Conservation (phyloP, 192 early-diverging fungal species). For the Rhizophagus sp. region DNA sequence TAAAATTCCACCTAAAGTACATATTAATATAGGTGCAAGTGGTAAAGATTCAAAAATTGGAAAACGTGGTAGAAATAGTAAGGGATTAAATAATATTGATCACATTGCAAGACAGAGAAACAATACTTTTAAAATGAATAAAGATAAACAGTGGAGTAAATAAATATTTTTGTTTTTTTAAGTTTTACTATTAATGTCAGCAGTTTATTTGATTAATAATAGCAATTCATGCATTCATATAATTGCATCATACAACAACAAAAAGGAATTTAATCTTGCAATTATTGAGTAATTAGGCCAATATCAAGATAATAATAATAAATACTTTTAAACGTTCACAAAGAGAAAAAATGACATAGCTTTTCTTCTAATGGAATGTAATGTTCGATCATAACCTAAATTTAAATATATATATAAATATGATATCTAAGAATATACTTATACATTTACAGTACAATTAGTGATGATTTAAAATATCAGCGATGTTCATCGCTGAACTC, state of each 20-base stretch:
- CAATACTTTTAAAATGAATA: background rate
- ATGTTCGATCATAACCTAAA: too few species aligned
- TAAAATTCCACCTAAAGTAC: constrained; percentile 94
- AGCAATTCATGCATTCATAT: too few species aligned
- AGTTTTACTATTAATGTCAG: too few species aligned
- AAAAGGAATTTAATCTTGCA: background rate
- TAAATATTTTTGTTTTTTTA: background rate
- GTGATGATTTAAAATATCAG: too few species aligned
- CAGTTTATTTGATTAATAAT: too few species aligned
- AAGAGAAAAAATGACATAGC: too few species aligned
- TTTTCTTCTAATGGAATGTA: too few species aligned
- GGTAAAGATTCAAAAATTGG: constrained; percentile 17
- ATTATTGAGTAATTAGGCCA: background rate
- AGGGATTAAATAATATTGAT: background rate
- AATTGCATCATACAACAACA: too few species aligned
- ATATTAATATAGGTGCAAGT: constrained; percentile 52
- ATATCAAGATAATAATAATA: background rate
- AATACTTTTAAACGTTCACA: background rate
- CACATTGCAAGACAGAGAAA: constrained; percentile 21
- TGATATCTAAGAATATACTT: too few species aligned
- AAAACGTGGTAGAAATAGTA: background rate
- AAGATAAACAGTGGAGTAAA: constrained; percentile 22
- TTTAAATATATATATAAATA: too few species aligned
- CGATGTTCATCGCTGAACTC: too few species aligned
- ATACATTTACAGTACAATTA: too few species aligned